Evolutionary conservation across 2,329 filamentous ascomycete genomes (phyloP).

Genomic region (Mycosphaerella sp.): DNA sequence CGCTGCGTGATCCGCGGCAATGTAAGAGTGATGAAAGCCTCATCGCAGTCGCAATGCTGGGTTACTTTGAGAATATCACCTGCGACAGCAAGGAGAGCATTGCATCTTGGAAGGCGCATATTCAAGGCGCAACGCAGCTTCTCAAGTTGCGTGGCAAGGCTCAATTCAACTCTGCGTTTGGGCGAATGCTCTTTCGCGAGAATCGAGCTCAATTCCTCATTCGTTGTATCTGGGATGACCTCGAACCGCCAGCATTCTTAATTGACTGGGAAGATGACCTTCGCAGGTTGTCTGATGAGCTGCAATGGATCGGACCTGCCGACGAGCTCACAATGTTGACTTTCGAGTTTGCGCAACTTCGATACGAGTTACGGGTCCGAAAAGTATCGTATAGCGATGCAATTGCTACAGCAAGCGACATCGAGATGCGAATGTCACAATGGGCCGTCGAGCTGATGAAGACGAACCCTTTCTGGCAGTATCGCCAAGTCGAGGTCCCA

Average conservation of each 20-base stretch:
- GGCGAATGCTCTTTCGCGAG: conserved; percentile 29
- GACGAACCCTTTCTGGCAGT: conserved; percentile 22
- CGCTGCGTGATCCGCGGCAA: conserved; percentile 28
- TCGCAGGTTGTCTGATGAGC: conserved; percentile 8
- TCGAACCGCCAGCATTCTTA: conserved; percentile 27
- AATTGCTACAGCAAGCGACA: conserved; percentile 15
- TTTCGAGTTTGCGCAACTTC: conserved; percentile 25
- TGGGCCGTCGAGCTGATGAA: conserved; percentile 25
- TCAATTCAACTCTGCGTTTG: conserved; percentile 26
- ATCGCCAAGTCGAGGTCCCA: conserved; percentile 24
- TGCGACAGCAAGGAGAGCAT: conserved; percentile 30
- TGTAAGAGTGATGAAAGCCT: conserved; percentile 32
- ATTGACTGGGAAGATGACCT: conserved; percentile 27
- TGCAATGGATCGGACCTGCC: conserved; percentile 17
- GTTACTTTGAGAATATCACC: conserved; percentile 35
- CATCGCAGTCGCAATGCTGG: conserved; percentile 33
- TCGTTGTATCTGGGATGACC: conserved; percentile 30
- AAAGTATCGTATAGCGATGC: conserved; percentile 22
- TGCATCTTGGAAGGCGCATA: conserved; percentile 37
- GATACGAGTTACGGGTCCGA: conserved; percentile 16
- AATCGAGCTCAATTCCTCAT: conserved; percentile 26
- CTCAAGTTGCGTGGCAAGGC: conserved; percentile 30
- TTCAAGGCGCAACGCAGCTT: conserved; percentile 33
- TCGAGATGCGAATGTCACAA: conserved; percentile 27
- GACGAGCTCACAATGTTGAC: conserved; percentile 24